Base-by-base conservation (phyloP, 805 yeast species). In the Teunomyces lycoperdinae region DNA sequence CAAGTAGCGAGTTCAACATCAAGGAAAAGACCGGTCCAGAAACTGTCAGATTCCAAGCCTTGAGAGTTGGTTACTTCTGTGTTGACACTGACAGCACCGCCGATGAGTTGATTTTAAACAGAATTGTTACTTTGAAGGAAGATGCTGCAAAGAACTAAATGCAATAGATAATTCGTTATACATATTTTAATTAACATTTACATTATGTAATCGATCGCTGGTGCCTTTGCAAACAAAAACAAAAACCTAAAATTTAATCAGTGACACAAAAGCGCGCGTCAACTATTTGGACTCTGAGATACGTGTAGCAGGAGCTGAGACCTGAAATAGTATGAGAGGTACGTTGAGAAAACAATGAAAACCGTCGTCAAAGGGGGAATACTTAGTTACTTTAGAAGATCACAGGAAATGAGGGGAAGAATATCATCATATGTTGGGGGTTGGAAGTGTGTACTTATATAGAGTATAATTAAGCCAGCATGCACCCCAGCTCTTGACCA, bases 31-130 rank as follows among this genome's bases (percentile, higher is more conserved):
- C 69, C 34, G 77, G 77, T 30, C 70, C 76, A 53, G 96, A 91
- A 66, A 80, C 91, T n/a, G 89, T 88, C 29, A 82, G 99, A 69
- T 94, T 94, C 89, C 99, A 94, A 74, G 99, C 96, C 28, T 80
- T 94, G 68, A 83, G 99, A 72, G 92, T 89, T 41, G 99, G 99
- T 28, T 94, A 94, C 70, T 94, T 90, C 80, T 84, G 96, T 62
- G 67, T 89, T 65, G 99, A 94, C 66, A 80, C 78, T 57, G 97
- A 92, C 54, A 71, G 88, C 48, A 70, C 76, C 8, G 76, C 71
- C 14, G 84, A 80, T 27, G 76, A 73, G 50, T 70, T 91, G 53
- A 78, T 94, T 30, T 74, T 94, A 64, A 94, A 94, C 73, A 81
- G 97, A 67, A 89, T 92, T 60, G 99, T 94, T 36, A 85, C 96